These are phyloP conservation scores for Metschnikowia picachoensis DNA, from an alignment of 805 yeast species.

Conservation along the genomic window DNA sequence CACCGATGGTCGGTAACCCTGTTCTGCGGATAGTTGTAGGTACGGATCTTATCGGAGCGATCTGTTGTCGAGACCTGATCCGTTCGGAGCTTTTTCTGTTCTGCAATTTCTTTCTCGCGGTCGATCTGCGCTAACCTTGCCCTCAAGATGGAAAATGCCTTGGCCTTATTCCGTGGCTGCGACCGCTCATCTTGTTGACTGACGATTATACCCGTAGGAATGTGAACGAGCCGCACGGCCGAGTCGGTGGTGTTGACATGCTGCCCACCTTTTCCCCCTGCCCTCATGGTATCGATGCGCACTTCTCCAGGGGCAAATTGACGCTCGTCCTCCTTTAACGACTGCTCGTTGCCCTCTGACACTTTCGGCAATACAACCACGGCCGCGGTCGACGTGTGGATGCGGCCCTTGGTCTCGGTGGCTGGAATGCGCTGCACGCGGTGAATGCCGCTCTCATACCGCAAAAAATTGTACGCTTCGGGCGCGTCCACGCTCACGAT, in stretches of 20 bases:
- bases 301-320: constrained; percentile 83
- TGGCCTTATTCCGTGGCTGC: constrained; percentile 90
- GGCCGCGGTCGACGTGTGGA: constrained; percentile 95
- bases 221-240: constrained; percentile 88
- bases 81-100: constrained; percentile 63
- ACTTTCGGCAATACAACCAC: constrained; percentile 88
- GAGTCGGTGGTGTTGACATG: constrained; percentile 97
- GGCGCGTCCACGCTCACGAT: constrained; percentile 63
- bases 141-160: constrained; percentile 78
- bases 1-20: constrained; percentile 93
- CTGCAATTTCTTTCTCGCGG: constrained; percentile 56
- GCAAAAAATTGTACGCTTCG: constrained; percentile 68
- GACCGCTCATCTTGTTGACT: constrained; percentile 93
- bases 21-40: constrained; percentile 90
- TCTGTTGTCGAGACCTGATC: constrained; percentile 88
- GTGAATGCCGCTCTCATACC: constrained; percentile 93
- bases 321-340: constrained; percentile 52
- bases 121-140: constrained; percentile 83
- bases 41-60: constrained; percentile 87
- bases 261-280: constrained; percentile 97
- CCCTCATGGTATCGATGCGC: constrained; percentile 93
- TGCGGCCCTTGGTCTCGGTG: constrained; percentile 90
- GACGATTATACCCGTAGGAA: constrained; percentile 86
- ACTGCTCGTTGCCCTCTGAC: constrained; percentile 49
- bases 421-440: constrained; percentile 92